Conservation (phyloP, 805 yeast genomes). For the Saccharomycopsis sp. region DNA sequence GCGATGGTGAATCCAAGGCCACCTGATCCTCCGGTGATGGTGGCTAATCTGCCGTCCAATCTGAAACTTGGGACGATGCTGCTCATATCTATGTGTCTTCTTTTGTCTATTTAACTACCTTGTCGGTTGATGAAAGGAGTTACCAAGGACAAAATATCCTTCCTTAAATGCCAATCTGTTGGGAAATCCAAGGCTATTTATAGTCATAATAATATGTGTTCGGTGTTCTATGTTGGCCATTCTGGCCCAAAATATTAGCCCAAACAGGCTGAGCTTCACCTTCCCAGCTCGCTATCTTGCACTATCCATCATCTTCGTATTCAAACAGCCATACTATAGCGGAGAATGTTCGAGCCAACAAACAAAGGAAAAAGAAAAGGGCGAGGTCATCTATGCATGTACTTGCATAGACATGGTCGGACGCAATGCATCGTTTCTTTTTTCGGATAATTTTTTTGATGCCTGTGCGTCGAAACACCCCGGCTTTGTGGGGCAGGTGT, state of each 20-base stretch:
- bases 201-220: too few relatives aligned
- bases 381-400: background rate
- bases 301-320: background rate
- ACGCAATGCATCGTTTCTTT: too few relatives aligned
- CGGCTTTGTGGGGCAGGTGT: too few relatives aligned
- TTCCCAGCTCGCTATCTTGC: too few relatives aligned
- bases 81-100: background rate
- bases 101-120: too few relatives aligned
- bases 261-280: too few relatives aligned
- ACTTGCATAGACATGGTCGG: background rate
- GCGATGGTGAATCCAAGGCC: conserved; percentile 58
- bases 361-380: background rate
- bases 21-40: conserved; percentile 64
- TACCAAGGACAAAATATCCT: too few relatives aligned
- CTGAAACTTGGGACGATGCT: conserved; percentile 43
- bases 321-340: background rate
- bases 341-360: background rate
- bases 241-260: too few relatives aligned
- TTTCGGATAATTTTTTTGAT: background rate
- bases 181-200: background rate
- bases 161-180: background rate
- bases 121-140: too few relatives aligned
- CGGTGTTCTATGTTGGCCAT: too few relatives aligned
- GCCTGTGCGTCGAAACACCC: too few relatives aligned
- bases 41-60: conserved; percentile 56